phyloP scores from a whole-genome alignment of 2,329 filamentous ascomycete genomes.

The Fusarium compactum region DNA sequence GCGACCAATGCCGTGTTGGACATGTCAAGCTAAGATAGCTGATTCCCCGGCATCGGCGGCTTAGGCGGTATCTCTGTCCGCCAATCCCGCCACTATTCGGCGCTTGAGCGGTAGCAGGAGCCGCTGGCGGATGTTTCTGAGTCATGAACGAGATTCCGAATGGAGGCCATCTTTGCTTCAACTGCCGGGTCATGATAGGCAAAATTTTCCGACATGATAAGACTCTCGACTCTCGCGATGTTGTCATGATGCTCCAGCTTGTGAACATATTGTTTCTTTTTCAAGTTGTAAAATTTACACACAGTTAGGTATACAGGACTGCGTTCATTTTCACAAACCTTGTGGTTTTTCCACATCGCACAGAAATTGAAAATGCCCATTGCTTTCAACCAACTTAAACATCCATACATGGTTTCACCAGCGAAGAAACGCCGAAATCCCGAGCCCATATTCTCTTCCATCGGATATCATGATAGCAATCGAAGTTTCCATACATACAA shows the following conservation, averaged over 20 bases:
- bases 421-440: constrained; percentile 2
- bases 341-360: background rate
- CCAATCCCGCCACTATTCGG: constrained; percentile 15
- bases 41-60: constrained; percentile 19
- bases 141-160: constrained; percentile 26
- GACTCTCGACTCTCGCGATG: background rate
- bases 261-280: background rate
- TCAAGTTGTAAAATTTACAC: background rate
- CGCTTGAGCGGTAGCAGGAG: constrained; percentile 21
- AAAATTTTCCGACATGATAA: background rate
- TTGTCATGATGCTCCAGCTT: background rate
- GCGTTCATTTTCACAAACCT: background rate
- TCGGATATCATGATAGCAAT: background rate
- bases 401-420: background rate
- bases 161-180: background rate
- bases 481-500: background rate
- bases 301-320: too few relatives aligned
- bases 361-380: background rate
- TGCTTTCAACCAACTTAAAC: background rate
- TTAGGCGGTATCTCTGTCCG: constrained; percentile 1
- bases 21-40: constrained; percentile 15
- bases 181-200: constrained; percentile 1
- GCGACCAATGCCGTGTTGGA: constrained; percentile 15
- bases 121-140: constrained; percentile 33
- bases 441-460: background rate